Base-by-base conservation (phyloP, 2,329 filamentous ascomycete species). In the Penicillium expansum region DNA sequence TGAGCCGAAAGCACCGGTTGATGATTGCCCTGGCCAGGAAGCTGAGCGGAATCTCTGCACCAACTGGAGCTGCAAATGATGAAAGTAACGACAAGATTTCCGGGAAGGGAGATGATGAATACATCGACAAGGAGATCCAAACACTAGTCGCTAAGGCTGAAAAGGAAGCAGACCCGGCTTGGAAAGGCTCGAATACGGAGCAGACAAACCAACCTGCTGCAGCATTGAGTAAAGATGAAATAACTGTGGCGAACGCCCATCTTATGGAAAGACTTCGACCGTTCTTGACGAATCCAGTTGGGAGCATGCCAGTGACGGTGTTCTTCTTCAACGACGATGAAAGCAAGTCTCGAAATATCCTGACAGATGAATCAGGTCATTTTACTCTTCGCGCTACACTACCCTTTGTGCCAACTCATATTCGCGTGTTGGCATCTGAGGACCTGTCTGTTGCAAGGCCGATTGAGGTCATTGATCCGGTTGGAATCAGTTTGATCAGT, bases 241-340 rank as follows among this genome's bases (percentile, higher is more conserved):
- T 97, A 11, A 79, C 85, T 0, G 79, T 87, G 22, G 92, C 93
- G 1, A 97, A 99, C 71, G 83, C 86, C 10, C 91, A 96, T 69
- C 80, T 99, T 43, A 91, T 97, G 86, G 87, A 90, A 51, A 84
- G 94, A 52, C 81, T 99, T 42, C 87, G 86, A 14, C 94, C 94
- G 0, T 99, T 99, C 71, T 83, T 99, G 77, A 91, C 91, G 1
- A 92, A 87, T 39, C 91, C 94, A 0, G 79, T 92, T 55, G 85
- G 88, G 1, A 84, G 88, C 49, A 83, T 86, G 20, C 88, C 92
- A 0, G 88, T 99, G 52, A 97, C 92, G 0, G 80, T 96, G 1
- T 97, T 97, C 79, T 97, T 99, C 74, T 99, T 95, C 76, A 94
- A 97, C 67, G 86, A 95, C 14, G 77, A 82, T 3, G 82, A 86